Conservation (phyloP, 129 eudicot genomes). For the Lactuca sativa region DNA sequence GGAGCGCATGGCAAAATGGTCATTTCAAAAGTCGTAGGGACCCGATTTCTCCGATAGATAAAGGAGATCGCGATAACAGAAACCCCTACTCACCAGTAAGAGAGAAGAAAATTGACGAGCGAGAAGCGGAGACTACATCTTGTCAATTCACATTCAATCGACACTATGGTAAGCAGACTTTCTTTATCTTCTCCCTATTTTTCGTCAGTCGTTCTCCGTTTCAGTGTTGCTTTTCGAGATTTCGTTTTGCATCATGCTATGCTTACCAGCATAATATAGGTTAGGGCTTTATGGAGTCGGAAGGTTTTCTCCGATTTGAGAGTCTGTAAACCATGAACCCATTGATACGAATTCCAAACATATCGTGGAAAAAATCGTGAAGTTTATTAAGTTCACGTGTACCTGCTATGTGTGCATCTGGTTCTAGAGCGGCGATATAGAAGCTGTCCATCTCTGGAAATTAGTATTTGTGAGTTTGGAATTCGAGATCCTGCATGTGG, state of each 20-base stretch:
- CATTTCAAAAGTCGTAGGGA: constrained; percentile 9
- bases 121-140: constrained; percentile 17
- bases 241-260: neutral
- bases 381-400: neutral
- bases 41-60: constrained; percentile 21
- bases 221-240: neutral
- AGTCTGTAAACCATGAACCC: neutral
- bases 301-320: constrained; percentile 25
- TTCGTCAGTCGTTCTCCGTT: neutral
- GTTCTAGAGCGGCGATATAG: neutral
- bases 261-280: neutral
- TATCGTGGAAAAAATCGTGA: neutral
- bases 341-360: constrained; percentile 14
- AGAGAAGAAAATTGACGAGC: constrained; percentile 18
- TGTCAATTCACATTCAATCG: constrained; percentile 26
- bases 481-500: constrained; percentile 5
- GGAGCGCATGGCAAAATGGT: constrained; percentile 27
- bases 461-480: constrained; percentile 10
- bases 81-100: constrained; percentile 1
- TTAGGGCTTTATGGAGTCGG: constrained; percentile 21
- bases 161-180: constrained; percentile 25
- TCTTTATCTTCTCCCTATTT: neutral
- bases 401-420: neutral
- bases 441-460: neutral
- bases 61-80: constrained; percentile 8